phyloP scores from a whole-genome alignment of 352 stramenopile species.

The Globisporangium apiculatum region DNA sequence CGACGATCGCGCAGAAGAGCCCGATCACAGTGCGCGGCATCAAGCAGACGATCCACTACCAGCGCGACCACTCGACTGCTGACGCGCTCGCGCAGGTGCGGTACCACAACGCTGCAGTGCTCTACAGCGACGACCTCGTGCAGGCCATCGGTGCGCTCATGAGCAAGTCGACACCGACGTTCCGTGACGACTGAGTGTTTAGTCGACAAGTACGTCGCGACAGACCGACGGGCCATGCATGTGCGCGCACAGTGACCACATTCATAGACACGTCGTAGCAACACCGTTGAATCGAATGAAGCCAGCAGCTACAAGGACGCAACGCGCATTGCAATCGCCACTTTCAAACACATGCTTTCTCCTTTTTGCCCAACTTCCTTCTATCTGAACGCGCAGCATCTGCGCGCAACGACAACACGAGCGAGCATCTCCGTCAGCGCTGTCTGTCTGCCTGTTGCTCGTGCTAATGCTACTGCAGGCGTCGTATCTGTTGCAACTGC shows the following conservation, averaged over 20 bases:
- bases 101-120: slow-evolving; percentile 78
- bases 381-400: too few species aligned
- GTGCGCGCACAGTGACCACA: not conserved
- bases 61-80: slow-evolving; percentile 74
- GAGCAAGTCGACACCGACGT: slow-evolving; percentile 55
- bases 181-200: slow-evolving; percentile 43
- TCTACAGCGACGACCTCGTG: slow-evolving; percentile 82
- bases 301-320: too few species aligned
- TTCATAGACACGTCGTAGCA: not conserved
- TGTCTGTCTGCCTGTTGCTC: not conserved
- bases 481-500: too few species aligned
- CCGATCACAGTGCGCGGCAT: slow-evolving; percentile 82
- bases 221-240: not conserved
- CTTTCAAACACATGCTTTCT: too few species aligned
- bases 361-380: too few species aligned
- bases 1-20: slow-evolving; percentile 74
- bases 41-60: slow-evolving; percentile 85
- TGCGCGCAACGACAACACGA: too few species aligned
- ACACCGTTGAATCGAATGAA: not conserved
- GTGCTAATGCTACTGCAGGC: too few species aligned
- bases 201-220: slow-evolving; percentile 2
- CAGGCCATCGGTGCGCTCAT: slow-evolving; percentile 66
- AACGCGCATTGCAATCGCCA: too few species aligned
- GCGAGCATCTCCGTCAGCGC: too few species aligned
- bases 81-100: slow-evolving; percentile 75